These are phyloP conservation scores for Panaeolus papilionaceus DNA, from an alignment of 768 basidiomycete species.

Conservation along the genomic window DNA sequence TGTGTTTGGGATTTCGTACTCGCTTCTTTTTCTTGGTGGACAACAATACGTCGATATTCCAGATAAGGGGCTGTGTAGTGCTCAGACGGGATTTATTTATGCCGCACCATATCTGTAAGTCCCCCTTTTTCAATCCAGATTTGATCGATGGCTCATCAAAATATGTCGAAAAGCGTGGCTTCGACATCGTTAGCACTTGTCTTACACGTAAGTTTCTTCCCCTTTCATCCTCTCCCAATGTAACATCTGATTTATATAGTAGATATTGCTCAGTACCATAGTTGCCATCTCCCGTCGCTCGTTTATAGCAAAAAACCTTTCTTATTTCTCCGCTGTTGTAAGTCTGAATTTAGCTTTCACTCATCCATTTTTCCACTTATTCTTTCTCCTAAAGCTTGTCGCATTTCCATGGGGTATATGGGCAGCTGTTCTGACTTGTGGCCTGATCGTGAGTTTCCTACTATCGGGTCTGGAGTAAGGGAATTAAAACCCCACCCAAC, in stretches of 20 bases:
- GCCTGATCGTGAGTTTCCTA: constrained; percentile 30
- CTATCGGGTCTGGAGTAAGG: no score
- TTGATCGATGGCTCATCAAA: neutral
- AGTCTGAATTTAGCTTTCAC: neutral
- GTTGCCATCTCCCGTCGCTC: constrained; percentile 31
- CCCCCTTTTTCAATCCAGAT: neutral
- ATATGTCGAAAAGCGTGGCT: constrained; percentile 27
- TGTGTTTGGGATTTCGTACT: constrained; percentile 40
- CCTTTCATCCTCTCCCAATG: neutral
- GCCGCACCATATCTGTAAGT: constrained; percentile 41
- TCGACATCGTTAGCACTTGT: constrained; percentile 33
- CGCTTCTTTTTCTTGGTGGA: constrained; percentile 39
- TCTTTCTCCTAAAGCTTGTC: constrained; percentile 25
- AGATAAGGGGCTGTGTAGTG: constrained; percentile 33
- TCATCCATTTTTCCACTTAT: neutral
- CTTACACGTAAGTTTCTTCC: constrained; percentile 30
- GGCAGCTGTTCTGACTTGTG: constrained; percentile 30
- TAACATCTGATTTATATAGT: neutral
- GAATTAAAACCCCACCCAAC: no score
- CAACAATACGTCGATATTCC: constrained; percentile 32
- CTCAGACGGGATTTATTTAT: constrained; percentile 40
- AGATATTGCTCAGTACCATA: constrained; percentile 37
- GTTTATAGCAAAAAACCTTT: constrained; percentile 26
- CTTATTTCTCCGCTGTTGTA: constrained; percentile 24
- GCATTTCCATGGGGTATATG: constrained; percentile 37